Evolutionary conservation across 306 rosid species (phyloP).

Genomic region (Medicago lupulina): DNA sequence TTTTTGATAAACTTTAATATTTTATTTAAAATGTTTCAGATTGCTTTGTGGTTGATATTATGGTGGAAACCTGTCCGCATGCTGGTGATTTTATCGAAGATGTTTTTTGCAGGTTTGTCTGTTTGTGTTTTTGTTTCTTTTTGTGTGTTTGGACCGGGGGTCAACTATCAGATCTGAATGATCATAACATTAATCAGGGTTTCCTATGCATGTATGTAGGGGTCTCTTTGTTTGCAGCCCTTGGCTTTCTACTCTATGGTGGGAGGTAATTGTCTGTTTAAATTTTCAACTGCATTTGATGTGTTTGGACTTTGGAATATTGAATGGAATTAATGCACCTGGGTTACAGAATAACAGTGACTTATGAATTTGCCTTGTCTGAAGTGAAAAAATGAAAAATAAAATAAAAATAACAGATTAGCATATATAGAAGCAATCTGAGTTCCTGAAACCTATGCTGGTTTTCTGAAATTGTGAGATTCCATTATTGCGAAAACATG

Average conservation of each 20-base stretch:
- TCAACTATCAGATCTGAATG: slow-evolving; percentile 19
- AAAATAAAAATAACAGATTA: slow-evolving; percentile 3
- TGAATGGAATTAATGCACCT: slow-evolving; percentile 20
- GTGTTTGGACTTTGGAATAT: slow-evolving; percentile 32
- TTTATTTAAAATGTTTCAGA: slow-evolving; percentile 54
- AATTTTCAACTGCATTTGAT: slow-evolving; percentile 33
- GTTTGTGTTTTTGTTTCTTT: background rate
- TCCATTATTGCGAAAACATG: background rate
- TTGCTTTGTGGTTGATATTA: slow-evolving; percentile 80
- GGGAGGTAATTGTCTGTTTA: slow-evolving; percentile 74
- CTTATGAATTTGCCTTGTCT: slow-evolving; percentile 34
- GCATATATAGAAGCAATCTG: background rate
- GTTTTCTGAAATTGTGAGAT: slow-evolving; percentile 12
- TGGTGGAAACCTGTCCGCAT: slow-evolving; percentile 87
- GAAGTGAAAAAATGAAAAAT: slow-evolving; percentile 9
- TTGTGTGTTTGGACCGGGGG: background rate
- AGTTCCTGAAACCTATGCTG: slow-evolving; percentile 5
- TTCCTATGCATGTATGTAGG: slow-evolving; percentile 55
- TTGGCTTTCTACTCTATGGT: slow-evolving; percentile 97
- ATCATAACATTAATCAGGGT: slow-evolving; percentile 30
- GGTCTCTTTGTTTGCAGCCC: slow-evolving; percentile 93
- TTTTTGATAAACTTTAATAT: background rate
- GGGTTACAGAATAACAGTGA: slow-evolving; percentile 26
- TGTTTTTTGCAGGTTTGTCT: slow-evolving; percentile 88
- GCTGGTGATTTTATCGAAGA: slow-evolving; percentile 69